Base-by-base conservation (phyloP, 345 rosid species). In the Boechera divaricarpa region DNA sequence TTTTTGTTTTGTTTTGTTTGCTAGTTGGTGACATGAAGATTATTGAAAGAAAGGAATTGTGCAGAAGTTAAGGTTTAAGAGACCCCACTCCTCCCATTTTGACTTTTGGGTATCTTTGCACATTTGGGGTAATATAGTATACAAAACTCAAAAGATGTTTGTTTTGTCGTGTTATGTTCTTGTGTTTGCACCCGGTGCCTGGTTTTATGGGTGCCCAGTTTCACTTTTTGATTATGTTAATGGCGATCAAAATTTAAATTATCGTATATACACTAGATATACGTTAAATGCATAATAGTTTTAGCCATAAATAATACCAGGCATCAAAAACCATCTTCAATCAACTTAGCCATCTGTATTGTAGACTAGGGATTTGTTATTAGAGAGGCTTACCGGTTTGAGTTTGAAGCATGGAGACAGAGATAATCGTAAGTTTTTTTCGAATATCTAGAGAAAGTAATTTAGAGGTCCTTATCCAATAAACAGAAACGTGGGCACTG, bases 401-500 rank as follows among this genome's bases (percentile, higher is more conserved):
- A 49, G 61, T 49, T 67, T 67, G 31, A 59, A 76, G 54, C 21
- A 51, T 8, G 1, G 75, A 69, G 76, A 11, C 42, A 55, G n/a
- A 51, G 18, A 39, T 58, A 57, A 57, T 51, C 41, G 35, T 72
- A 62, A 51, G 41, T n/a, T 53, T 2, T 21, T 54, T 28, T 18
- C 26, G n/a, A 15, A 48, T 38, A 1, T 35, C 31, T 45, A 52
- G 15, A 68, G 67, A 72, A 72, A 51, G 42, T 62, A 52, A 35
- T 9, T 57, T 16, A 9, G 67, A 10, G 75, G 73, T 77, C 76
- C 45, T 76, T 67, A 68, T 75, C 77, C 80, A 28, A 70, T 28
- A 70, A 39, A 70, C 78, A 71, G 78, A 83, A 63, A 52, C 76
- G 78, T 72, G 63, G 77, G 73, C 77, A 73, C 73, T 73, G 77